Evolutionary conservation across 2,329 filamentous ascomycete genomes (phyloP), one percentile per base, ranked within the genome.

Genomic region (Clonostachys solani): DNA sequence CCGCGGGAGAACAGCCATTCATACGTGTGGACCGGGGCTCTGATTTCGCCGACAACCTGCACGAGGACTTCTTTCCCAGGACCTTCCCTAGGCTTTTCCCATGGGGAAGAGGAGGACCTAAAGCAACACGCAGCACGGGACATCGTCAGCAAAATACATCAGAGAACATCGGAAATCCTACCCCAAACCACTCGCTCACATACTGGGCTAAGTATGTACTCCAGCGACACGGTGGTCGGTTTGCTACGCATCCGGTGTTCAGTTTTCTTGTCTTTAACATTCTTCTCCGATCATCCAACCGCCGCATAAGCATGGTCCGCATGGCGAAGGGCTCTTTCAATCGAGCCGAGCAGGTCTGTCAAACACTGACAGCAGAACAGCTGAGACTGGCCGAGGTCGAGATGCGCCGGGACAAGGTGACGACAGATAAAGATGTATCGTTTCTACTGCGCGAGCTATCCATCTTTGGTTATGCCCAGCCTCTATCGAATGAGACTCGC

Each of bases 41-140:
- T 2, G 33, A 52, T 5, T 51, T 51, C 23, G 50, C 50, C 40
- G 50, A 54, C 41, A 37, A 46, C 4, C 44, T 45, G 23, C 49
- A 51, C 5, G 36, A 46, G 10, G 29, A 16, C 16, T 51, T 52
- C 42, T 52, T 54, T 13, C 48, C 50, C 7, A 50, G 49, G 41
- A 45, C 50, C 16, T 54, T 52, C 12, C 52, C 50, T 5, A 54
- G 38, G 1, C 29, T 51, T 6, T 42, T 52, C 2, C 50, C 52
- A 5, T 47, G 49, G 7, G 52, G 52, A 12, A 17, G 17, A 5
- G 47, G 52, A 3, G 50, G 50, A 1, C 50, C 52, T 33, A 13
- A 45, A 6, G n/a, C n/a, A n/a, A n/a, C n/a, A n/a, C n/a, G n/a
- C n/a, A n/a, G 10, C 10, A n/a, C 10, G n/a, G 34, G 10, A 10